Conservation (phyloP, 495 filamentous ascomycete genomes). For the Xylaria flabelliformis region DNA sequence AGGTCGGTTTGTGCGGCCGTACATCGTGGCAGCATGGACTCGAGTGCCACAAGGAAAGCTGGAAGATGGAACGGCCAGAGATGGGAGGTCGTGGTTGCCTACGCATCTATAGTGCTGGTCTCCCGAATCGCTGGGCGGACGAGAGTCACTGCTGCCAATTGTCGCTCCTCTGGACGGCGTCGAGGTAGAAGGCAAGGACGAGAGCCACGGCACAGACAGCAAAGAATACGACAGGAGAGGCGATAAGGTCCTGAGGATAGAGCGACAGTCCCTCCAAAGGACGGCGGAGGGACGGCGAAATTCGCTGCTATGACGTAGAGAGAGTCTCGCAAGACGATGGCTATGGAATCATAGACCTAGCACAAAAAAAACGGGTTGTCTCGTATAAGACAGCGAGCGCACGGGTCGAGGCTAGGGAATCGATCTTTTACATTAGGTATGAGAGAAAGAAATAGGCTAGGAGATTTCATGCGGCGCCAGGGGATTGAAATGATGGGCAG, state of each 20-base stretch:
- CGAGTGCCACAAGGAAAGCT: conserved; percentile 2
- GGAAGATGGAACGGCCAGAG: conserved; percentile 17
- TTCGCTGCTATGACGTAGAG: conserved; percentile 16
- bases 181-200: background rate
- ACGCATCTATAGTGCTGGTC: conserved; percentile 13
- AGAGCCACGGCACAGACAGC: background rate
- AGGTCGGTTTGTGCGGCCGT: conserved; percentile 35
- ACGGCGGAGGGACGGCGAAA: background rate
- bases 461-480: background rate
- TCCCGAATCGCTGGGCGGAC: background rate
- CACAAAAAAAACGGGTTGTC: background rate
- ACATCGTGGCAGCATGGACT: conserved; percentile 32
- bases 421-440: conserved; percentile 24
- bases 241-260: background rate
- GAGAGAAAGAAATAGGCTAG: background rate
- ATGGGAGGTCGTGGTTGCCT: conserved; percentile 20
- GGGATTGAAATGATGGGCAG: background rate
- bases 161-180: background rate
- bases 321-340: background rate
- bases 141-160: conserved; percentile 3
- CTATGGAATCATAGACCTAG: conserved; percentile 6
- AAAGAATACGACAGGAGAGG: conserved; percentile 4
- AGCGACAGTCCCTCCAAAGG: background rate
- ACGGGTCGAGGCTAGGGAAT: background rate
- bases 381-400: background rate